These are phyloP conservation scores for Aspergillus sp. DNA, from an alignment of 2,329 filamentous ascomycete species.

Conservation along the genomic window DNA sequence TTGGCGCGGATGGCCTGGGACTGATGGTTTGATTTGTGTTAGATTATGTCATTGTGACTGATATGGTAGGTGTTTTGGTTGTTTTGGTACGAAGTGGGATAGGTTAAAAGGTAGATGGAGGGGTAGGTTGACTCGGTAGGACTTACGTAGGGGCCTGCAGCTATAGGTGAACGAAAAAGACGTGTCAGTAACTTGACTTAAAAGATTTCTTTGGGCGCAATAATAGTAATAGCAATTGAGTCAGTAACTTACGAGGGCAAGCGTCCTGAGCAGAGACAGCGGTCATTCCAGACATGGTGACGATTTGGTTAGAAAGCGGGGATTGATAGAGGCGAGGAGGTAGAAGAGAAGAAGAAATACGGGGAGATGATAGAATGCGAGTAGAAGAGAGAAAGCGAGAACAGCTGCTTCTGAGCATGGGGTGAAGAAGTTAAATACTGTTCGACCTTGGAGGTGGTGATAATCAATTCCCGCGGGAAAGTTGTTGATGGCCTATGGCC, in stretches of 20 bases:
- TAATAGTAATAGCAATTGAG: not conserved
- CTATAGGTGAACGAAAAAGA: conserved; percentile 11
- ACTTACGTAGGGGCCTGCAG: conserved; percentile 42
- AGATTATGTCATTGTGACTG: conserved; percentile 1
- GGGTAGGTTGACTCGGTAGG: not conserved
- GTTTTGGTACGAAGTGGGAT: conserved; percentile 2
- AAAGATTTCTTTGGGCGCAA: not conserved
- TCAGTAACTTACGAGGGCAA: conserved; percentile 38
- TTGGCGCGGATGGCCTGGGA: conserved; percentile 63
- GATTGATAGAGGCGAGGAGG: conserved; percentile 4
- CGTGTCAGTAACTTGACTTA: conserved; percentile 6
- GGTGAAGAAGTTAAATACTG: conserved; percentile 3
- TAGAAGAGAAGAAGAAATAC: conserved; percentile 8
- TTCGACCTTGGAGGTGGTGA: not conserved
- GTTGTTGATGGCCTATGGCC: not conserved
- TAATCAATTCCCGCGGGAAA: conserved; percentile 18
- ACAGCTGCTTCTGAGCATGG: conserved; percentile 17
- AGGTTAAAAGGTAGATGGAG: conserved; percentile 1
- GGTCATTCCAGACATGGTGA: conserved; percentile 35
- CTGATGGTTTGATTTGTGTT: conserved; percentile 17
- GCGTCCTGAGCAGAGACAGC: conserved; percentile 38
- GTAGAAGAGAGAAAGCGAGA: conserved; percentile 16
- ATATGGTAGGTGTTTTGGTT: not conserved
- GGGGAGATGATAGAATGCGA: conserved; percentile 4
- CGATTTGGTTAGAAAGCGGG: conserved; percentile 9